Evolutionary conservation across 2,329 filamentous ascomycete genomes (phyloP).

Genomic region (Fusarium tanahbumbuense): DNA sequence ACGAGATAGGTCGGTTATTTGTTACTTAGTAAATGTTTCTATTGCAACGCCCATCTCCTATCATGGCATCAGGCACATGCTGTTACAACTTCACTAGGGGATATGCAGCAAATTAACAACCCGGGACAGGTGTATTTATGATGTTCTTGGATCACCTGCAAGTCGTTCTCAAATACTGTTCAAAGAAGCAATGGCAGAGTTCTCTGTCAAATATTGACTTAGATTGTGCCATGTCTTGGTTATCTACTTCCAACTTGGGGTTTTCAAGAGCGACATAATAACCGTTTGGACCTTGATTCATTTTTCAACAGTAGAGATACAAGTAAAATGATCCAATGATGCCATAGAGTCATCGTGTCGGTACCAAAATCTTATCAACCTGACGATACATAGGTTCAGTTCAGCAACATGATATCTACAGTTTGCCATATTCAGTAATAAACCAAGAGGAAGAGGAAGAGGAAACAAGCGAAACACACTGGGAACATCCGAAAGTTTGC

Average conservation of each 20-base stretch:
- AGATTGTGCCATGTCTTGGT: not conserved
- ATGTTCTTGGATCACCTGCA: not conserved
- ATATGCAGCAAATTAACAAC: not conserved
- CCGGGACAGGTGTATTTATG: not conserved
- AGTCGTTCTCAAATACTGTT: not conserved
- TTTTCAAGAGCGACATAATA: not conserved
- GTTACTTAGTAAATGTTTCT: not conserved
- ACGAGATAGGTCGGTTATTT: not conserved
- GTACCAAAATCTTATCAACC: not conserved
- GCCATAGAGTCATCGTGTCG: not conserved
- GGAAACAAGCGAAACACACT: not conserved
- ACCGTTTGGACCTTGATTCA: not conserved
- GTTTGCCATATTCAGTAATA: not conserved
- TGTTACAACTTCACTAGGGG: not conserved
- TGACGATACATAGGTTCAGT: not conserved
- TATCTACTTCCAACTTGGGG: not conserved
- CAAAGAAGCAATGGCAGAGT: not conserved
- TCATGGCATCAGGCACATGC: not conserved
- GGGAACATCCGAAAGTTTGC: not conserved
- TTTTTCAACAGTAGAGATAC: not conserved
- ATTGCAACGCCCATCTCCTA: not conserved
- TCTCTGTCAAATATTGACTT: not conserved
- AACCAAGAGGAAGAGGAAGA: not conserved
- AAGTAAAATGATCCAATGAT: not conserved
- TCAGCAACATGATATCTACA: not conserved